Conservation (phyloP, 768 basidiomycete genomes). For the Lentinula lateritia region DNA sequence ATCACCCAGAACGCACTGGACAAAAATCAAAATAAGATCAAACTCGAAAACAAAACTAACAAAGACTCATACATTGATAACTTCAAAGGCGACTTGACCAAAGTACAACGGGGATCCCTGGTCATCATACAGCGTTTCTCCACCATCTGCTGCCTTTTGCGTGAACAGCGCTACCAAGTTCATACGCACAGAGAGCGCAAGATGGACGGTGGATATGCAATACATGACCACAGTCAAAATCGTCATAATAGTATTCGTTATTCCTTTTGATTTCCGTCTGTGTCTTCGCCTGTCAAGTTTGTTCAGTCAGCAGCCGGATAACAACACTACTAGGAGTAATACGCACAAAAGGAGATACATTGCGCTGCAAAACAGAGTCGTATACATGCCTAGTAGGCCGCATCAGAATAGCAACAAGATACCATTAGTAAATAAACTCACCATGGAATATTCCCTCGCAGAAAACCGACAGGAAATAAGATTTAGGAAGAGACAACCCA, state of each 20-base stretch:
- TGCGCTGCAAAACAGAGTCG: background rate
- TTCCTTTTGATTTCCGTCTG: no score
- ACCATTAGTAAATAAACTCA: background rate
- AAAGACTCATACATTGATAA: background rate
- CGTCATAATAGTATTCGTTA: background rate
- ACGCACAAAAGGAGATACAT: background rate
- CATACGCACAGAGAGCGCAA: conserved; percentile 4
- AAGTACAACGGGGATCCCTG: background rate
- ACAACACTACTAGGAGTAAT: background rate
- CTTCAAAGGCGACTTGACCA: background rate
- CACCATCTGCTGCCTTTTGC: background rate
- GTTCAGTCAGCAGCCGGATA: background rate
- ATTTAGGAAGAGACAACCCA: background rate
- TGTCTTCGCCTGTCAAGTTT: background rate
- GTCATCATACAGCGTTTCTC: background rate
- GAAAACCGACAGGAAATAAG: background rate
- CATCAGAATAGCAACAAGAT: background rate
- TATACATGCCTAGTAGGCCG: background rate
- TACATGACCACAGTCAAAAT: conserved; percentile 5
- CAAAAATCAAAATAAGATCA: background rate
- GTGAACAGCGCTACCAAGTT: background rate
- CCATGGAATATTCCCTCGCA: background rate
- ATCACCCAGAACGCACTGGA: conserved; percentile 4
- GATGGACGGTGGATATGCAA: conserved; percentile 4
- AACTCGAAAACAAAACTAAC: no score